phyloP scores from a whole-genome alignment of 129 eudicot genomes.

The Lonicera japonica region DNA sequence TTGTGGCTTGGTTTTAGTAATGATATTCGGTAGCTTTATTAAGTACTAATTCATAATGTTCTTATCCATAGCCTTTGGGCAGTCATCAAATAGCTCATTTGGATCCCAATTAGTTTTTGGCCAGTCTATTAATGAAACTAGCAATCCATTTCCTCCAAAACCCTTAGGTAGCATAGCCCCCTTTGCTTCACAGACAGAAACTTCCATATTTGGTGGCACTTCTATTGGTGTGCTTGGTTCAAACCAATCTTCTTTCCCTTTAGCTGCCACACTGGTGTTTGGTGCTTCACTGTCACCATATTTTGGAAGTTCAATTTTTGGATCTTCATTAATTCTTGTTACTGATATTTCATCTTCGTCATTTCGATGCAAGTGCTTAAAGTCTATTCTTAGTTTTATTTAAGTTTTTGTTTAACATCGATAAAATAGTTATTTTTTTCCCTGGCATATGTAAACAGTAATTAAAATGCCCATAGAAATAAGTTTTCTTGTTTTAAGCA shows the following conservation, averaged over 20 bases:
- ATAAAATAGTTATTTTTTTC: too few species aligned
- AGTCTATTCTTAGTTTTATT: too few species aligned
- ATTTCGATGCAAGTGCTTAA: conserved; percentile 47
- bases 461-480: too few species aligned
- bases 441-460: too few species aligned
- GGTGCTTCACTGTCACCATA: conserved; percentile 84
- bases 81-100: too few species aligned
- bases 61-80: conserved; percentile 55
- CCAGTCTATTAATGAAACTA: conserved; percentile 61
- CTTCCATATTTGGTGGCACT: conserved; percentile 76
- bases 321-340: conserved; percentile 59
- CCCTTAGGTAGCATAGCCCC: conserved; percentile 82
- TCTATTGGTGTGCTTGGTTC: conserved; percentile 88
- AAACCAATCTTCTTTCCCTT: conserved; percentile 45
- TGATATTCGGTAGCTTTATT: too few species aligned
- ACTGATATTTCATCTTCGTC: conserved; percentile 63
- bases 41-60: background rate
- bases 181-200: conserved; percentile 83
- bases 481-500: too few species aligned
- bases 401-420: too few species aligned
- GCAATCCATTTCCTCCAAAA: conserved; percentile 82
- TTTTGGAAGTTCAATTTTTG: conserved; percentile 71
- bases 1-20: too few species aligned
- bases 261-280: conserved; percentile 70
- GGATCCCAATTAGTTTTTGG: conserved; percentile 84